Conservation (phyloP, 2,329 filamentous ascomycete genomes). For the Thermomyces lanuginosus region DNA sequence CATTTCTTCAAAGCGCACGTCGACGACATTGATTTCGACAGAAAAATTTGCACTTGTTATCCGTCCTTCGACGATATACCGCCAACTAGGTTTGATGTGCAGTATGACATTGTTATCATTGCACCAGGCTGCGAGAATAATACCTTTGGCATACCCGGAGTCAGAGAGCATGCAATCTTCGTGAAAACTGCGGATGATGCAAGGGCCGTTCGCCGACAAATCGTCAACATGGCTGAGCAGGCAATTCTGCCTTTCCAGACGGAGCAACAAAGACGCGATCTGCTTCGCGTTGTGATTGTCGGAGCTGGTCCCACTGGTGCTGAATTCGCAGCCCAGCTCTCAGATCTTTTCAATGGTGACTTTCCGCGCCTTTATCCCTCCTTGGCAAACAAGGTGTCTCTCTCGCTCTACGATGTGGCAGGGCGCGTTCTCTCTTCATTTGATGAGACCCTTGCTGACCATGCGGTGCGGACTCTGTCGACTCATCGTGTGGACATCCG, state of each 20-base stretch:
- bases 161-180: background rate
- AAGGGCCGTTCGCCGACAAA: background rate
- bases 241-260: background rate
- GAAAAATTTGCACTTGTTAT: background rate
- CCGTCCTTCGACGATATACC: background rate
- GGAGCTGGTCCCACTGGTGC: background rate
- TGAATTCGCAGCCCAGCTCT: background rate
- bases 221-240: background rate
- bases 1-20: background rate
- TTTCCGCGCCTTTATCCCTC: background rate
- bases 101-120: slow-evolving; percentile 1
- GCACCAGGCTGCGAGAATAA: background rate
- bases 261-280: background rate
- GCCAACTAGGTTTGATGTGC: background rate
- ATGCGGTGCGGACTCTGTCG: background rate
- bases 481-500: background rate
- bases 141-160: background rate
- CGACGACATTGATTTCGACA: background rate
- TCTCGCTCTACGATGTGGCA: background rate
- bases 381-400: background rate
- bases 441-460: background rate
- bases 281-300: slow-evolving; percentile 1
- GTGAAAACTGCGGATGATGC: slow-evolving; percentile 1
- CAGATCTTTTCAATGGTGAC: background rate
- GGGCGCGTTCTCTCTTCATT: background rate